phyloP scores from a whole-genome alignment of 2,329 filamentous ascomycete species.

The Neonectria magnoliae region DNA sequence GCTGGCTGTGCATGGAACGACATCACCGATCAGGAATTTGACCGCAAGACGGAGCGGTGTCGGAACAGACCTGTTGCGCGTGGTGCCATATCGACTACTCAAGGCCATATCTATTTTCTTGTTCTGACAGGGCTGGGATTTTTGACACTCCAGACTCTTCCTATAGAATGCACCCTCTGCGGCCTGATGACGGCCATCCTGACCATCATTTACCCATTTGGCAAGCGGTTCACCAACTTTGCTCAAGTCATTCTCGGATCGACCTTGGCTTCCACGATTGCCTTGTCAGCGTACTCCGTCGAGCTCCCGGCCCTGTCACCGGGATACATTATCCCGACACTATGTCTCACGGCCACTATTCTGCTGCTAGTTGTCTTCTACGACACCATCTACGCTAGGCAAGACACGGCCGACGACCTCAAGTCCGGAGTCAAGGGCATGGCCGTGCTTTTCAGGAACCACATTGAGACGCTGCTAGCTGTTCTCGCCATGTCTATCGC shows the following conservation, averaged over 20 bases:
- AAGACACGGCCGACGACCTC: slow-evolving; percentile 49
- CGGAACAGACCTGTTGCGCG: slow-evolving; percentile 59
- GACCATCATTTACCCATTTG: slow-evolving; percentile 59
- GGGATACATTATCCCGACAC: slow-evolving; percentile 23
- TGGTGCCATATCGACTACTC: slow-evolving; percentile 57
- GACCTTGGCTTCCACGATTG: slow-evolving; percentile 54
- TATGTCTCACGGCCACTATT: slow-evolving; percentile 33
- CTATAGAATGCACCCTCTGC: slow-evolving; percentile 41
- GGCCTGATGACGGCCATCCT: slow-evolving; percentile 54
- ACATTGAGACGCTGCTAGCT: slow-evolving; percentile 26
- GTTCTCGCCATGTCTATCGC: slow-evolving; percentile 23
- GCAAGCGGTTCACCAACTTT: slow-evolving; percentile 63
- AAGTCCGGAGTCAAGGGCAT: slow-evolving; percentile 49
- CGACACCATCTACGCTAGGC: slow-evolving; percentile 50
- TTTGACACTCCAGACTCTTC: slow-evolving; percentile 10
- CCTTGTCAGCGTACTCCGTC: slow-evolving; percentile 25
- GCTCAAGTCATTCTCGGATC: slow-evolving; percentile 62
- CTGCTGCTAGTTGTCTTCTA: slow-evolving; percentile 46
- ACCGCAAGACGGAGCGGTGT: slow-evolving; percentile 61
- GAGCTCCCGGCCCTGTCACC: slow-evolving; percentile 29
- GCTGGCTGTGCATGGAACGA: slow-evolving; percentile 64
- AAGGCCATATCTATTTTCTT: slow-evolving; percentile 47
- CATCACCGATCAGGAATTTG: slow-evolving; percentile 62
- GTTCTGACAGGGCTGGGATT: slow-evolving; percentile 9
- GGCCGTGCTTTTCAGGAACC: slow-evolving; percentile 40